These are phyloP conservation scores for Solanum etuberosum DNA, from an alignment of 257 asterid species.

Conservation along the genomic window DNA sequence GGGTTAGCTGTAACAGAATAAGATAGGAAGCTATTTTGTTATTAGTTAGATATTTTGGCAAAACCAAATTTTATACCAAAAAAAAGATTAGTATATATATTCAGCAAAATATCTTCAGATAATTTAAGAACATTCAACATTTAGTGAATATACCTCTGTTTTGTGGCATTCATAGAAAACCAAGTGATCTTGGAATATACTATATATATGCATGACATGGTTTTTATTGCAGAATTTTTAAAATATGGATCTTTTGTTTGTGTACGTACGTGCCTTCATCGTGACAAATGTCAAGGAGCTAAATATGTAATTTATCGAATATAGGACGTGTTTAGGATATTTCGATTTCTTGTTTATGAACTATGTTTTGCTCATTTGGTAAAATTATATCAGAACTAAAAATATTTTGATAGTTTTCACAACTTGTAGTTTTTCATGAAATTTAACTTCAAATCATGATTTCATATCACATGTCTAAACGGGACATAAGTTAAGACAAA, in stretches of 20 bases:
- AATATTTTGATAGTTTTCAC: no score
- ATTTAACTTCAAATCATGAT: no score
- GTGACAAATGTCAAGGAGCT: not conserved
- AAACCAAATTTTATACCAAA: not conserved
- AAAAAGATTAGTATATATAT: not conserved
- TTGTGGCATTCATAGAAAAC: not conserved
- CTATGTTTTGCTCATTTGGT: accelerated
- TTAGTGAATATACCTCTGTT: not conserved
- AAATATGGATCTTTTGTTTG: not conserved
- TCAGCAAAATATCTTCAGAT: not conserved
- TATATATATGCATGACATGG: not conserved
- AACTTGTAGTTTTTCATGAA: no score
- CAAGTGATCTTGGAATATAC: not conserved
- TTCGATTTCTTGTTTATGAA: no score
- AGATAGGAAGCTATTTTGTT: not conserved
- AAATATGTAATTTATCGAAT: accelerated
- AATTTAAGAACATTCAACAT: not conserved
- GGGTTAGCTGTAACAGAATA: not conserved
- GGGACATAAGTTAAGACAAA: no score
- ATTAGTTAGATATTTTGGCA: not conserved
- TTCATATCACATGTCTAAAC: not conserved
- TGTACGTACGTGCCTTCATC: not conserved
- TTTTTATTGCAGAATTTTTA: not conserved
- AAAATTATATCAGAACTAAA: no score
- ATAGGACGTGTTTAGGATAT: no score